Conservation (phyloP, 179 eudicot genomes). For the Monotropa hypopitys region DNA sequence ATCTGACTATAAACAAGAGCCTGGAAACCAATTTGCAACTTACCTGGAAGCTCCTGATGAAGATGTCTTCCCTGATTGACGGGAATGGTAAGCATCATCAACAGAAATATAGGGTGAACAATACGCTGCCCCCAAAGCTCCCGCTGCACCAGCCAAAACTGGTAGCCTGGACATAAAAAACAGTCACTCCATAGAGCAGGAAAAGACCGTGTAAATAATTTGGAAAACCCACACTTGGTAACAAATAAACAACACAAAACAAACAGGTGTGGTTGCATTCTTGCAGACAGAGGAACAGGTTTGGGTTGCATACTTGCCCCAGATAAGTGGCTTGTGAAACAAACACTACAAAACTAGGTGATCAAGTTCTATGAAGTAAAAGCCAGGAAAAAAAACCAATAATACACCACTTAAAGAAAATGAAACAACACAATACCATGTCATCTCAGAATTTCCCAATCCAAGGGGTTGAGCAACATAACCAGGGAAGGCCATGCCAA, state of each 20-base stretch:
- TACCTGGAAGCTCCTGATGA: constrained; percentile 52
- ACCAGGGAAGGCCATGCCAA: constrained; percentile 98
- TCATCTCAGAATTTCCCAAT: constrained; percentile 80
- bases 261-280: not conserved
- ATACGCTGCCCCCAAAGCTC: constrained; percentile 73
- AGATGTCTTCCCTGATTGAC: constrained; percentile 60
- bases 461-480: constrained; percentile 78
- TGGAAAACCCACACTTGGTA: no score
- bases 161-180: constrained; percentile 52
- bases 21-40: constrained; percentile 10
- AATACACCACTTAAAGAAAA: not conserved
- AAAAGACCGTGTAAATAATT: not conserved
- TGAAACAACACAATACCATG: constrained; percentile 41
- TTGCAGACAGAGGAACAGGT: not conserved
- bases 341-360: not conserved
- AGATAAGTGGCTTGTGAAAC: not conserved
- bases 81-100: constrained; percentile 61
- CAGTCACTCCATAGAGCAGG: not conserved
- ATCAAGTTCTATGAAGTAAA: not conserved
- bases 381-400: not conserved
- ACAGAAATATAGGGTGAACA: constrained; percentile 64
- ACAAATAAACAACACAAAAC: no score
- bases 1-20: not conserved
- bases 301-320: not conserved
- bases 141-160: constrained; percentile 83